Evolutionary conservation across 2,329 filamentous ascomycete species (phyloP).

Genomic region (Hypoxylon sp.): DNA sequence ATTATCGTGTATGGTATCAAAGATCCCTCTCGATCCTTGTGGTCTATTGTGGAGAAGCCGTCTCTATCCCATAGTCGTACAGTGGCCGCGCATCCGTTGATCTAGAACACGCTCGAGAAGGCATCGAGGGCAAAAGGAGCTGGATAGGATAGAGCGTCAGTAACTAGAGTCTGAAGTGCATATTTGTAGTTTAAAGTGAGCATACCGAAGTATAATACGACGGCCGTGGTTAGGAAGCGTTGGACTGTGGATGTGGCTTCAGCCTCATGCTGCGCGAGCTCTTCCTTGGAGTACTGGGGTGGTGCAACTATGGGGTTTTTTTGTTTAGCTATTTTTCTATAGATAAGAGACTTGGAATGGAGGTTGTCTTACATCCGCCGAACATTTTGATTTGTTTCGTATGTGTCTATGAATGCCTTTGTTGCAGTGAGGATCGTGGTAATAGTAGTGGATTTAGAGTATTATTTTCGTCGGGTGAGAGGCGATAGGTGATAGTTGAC

Average conservation of each 20-base stretch:
- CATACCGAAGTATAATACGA: constrained; percentile 84
- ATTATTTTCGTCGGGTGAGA: not conserved
- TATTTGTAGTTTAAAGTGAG: constrained; percentile 19
- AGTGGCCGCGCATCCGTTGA: constrained; percentile 5
- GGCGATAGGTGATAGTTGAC: not conserved
- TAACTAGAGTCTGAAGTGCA: not conserved
- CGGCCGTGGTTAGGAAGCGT: constrained; percentile 74
- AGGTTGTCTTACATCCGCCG: constrained; percentile 46
- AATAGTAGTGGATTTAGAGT: not conserved
- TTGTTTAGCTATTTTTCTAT: constrained; percentile 5
- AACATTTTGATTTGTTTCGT: constrained; percentile 44
- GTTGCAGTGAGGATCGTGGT: not conserved
- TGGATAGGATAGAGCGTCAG: constrained; percentile 49
- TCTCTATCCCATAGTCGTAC: constrained; percentile 17
- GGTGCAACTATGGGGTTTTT: constrained; percentile 56
- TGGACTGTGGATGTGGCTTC: constrained; percentile 78
- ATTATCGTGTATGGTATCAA: constrained; percentile 1
- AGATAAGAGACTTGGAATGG: not conserved
- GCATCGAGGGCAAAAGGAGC: constrained; percentile 73
- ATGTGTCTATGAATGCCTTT: constrained; percentile 13
- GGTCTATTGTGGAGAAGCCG: not conserved
- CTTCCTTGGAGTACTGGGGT: constrained; percentile 77
- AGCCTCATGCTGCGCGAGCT: constrained; percentile 78
- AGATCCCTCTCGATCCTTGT: not conserved
- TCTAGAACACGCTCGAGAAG: constrained; percentile 58